Percentiles rank a stretch among this genome's conserved stretches.
Evolutionary conservation across 352 stramenopile species (phyloP).

Genomic region (Globisporangium nodosum): DNA sequence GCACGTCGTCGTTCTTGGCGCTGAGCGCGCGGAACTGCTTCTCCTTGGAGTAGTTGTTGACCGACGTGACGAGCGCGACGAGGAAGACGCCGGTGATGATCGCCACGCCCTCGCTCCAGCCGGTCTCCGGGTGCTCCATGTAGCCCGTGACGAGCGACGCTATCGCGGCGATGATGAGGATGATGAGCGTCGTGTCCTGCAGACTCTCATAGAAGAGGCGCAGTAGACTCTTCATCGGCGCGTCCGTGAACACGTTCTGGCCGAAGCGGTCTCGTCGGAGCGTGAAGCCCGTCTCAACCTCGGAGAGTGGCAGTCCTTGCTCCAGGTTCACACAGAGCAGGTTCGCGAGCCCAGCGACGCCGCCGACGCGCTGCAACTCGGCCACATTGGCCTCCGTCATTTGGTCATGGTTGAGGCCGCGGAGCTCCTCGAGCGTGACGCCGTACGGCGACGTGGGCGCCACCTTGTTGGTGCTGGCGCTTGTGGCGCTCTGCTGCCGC

Average conservation of each 20-base stretch:
- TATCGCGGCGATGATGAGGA: constrained; percentile 82
- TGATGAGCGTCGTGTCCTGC: constrained; percentile 88
- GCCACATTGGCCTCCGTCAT: constrained; percentile 74
- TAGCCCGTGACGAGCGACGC: constrained; percentile 81
- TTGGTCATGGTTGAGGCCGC: constrained; percentile 67
- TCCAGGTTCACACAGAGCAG: constrained; percentile 69
- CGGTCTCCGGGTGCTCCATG: constrained; percentile 67
- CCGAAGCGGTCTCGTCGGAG: constrained; percentile 56
- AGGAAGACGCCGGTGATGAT: constrained; percentile 93
- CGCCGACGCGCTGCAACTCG: constrained; percentile 56
- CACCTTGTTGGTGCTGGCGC: constrained; percentile 47
- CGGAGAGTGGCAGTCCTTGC: constrained; percentile 49
- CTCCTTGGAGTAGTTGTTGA: constrained; percentile 96
- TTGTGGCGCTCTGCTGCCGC: constrained; percentile 13
- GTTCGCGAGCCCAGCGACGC: constrained; percentile 39
- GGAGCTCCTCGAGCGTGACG: constrained; percentile 66
- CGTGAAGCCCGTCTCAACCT: constrained; percentile 51
- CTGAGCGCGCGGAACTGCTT: constrained; percentile 86
- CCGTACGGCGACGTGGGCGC: constrained; percentile 63
- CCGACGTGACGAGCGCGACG: constrained; percentile 92
- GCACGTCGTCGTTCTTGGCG: constrained; percentile 85
- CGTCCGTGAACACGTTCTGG: constrained; percentile 58
- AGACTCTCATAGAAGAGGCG: constrained; percentile 84
- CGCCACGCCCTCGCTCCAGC: constrained; percentile 94
- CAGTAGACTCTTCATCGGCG: constrained; percentile 76